Conservation (phyloP, 2,329 filamentous ascomycete genomes). For the Zymoseptoria pseudotritici region DNA sequence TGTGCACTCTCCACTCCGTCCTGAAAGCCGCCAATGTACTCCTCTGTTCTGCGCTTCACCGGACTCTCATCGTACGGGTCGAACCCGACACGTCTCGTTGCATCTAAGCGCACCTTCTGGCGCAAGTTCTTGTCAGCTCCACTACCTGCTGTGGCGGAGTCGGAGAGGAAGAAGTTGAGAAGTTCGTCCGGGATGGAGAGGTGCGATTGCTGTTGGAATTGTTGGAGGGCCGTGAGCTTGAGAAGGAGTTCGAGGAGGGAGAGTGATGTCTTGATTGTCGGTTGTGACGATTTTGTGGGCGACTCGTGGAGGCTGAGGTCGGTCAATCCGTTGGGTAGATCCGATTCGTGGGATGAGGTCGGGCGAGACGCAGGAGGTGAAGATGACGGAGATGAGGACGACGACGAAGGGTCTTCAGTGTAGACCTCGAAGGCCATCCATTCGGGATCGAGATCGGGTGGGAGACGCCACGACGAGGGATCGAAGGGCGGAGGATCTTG, state of each 20-base stretch:
- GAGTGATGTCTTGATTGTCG: slow-evolving; percentile 55
- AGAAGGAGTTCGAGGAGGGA: slow-evolving; percentile 85
- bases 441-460: slow-evolving; percentile 64
- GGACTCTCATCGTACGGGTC: slow-evolving; percentile 67
- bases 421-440: slow-evolving; percentile 90
- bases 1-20: neutral
- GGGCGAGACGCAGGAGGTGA: slow-evolving; percentile 7
- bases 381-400: slow-evolving; percentile 43
- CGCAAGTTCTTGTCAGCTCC: slow-evolving; percentile 56
- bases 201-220: slow-evolving; percentile 84
- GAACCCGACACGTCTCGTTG: slow-evolving; percentile 57
- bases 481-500: neutral
- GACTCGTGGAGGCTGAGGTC: slow-evolving; percentile 38
- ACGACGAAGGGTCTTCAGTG: slow-evolving; percentile 47
- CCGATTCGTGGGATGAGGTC: slow-evolving; percentile 20
- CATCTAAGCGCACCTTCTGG: slow-evolving; percentile 52
- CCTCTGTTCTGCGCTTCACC: slow-evolving; percentile 57
- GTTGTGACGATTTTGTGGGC: slow-evolving; percentile 16
- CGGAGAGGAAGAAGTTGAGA: slow-evolving; percentile 75
- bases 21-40: slow-evolving; percentile 39
- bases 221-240: slow-evolving; percentile 76
- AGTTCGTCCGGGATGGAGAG: slow-evolving; percentile 86
- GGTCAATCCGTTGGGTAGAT: slow-evolving; percentile 37
- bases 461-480: slow-evolving; percentile 6
- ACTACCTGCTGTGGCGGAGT: slow-evolving; percentile 58